These are phyloP conservation scores for Dipodascus albidus DNA, from an alignment of 805 yeast genomes.

Conservation along the genomic window DNA sequence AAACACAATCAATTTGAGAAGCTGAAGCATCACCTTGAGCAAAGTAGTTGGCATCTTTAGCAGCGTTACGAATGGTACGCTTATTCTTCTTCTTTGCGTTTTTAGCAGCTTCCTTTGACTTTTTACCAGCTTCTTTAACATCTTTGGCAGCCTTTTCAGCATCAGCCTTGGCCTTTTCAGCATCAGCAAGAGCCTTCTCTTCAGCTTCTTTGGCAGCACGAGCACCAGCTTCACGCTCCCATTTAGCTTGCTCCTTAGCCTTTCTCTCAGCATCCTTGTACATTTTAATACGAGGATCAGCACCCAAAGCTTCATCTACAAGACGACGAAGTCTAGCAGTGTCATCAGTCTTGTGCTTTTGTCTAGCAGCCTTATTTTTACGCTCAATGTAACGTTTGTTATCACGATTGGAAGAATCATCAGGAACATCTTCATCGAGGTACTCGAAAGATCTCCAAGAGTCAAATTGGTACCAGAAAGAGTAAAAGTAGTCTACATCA, in stretches of 20 bases:
- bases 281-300: constrained; percentile 89
- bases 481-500: constrained; percentile 79
- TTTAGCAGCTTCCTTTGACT: constrained; percentile 90
- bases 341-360: constrained; percentile 96
- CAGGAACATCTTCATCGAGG: constrained; percentile 98
- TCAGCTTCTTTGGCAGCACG: constrained; percentile 94
- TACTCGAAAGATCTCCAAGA: constrained; percentile 98
- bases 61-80: constrained; percentile 72
- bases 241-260: constrained; percentile 87
- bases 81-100: constrained; percentile 90
- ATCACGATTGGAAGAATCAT: constrained; percentile 97
- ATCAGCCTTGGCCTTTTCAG: constrained; percentile 65
- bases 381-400: constrained; percentile 97
- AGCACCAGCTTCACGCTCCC: constrained; percentile 97
- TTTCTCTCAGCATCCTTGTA: constrained; percentile 92
- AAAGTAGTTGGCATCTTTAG: constrained; percentile 75
- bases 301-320: constrained; percentile 77
- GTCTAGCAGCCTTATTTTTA: constrained; percentile 92
- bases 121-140: constrained; percentile 71
- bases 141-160: constrained; percentile 59
- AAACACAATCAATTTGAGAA: constrained; percentile 39
- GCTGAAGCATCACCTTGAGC: constrained; percentile 55
- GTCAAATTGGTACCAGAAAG: constrained; percentile 87
- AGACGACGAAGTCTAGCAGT: constrained; percentile 77
- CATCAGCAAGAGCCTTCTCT: constrained; percentile 76